These are phyloP conservation scores for Aureobasidium sp. DNA, from an alignment of 2,329 filamentous ascomycete genomes.

Conservation along the genomic window DNA sequence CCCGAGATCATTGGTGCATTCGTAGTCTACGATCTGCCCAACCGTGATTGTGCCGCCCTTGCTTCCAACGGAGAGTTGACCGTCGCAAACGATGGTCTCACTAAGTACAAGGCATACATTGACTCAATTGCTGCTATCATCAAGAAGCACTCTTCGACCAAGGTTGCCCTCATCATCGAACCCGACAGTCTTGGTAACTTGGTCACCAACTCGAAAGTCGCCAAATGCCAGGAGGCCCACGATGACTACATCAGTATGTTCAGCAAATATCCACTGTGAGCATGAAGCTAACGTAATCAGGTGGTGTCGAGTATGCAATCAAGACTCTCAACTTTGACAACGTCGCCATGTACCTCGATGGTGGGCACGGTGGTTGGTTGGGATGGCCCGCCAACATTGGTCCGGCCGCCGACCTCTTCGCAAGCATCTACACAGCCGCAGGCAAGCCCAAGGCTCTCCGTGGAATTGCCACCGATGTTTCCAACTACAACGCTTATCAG, in stretches of 20 bases:
- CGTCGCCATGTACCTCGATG: conserved; percentile 56
- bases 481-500: conserved; percentile 50
- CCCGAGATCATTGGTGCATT: conserved; percentile 41
- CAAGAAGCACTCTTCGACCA: conserved; percentile 43
- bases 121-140: conserved; percentile 42
- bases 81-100: conserved; percentile 43
- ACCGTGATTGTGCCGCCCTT: conserved; percentile 54
- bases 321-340: conserved; percentile 50
- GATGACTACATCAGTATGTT: conserved; percentile 41
- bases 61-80: conserved; percentile 55
- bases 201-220: conserved; percentile 50
- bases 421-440: conserved; percentile 38
- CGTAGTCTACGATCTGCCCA: conserved; percentile 56
- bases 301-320: conserved; percentile 47
- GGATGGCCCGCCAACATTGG: conserved; percentile 54
- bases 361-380: conserved; percentile 56
- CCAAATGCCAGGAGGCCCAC: conserved; percentile 46
- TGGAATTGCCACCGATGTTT: conserved; percentile 49
- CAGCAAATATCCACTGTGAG: no score
- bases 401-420: conserved; percentile 41
- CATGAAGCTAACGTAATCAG: not conserved
- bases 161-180: conserved; percentile 45
- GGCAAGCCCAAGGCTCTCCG: conserved; percentile 39
- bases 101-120: conserved; percentile 35
- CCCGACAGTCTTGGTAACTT: conserved; percentile 56